These are phyloP conservation scores for Fusarium aywerte DNA, from an alignment of 2,329 filamentous ascomycete genomes.

Conservation along the genomic window DNA sequence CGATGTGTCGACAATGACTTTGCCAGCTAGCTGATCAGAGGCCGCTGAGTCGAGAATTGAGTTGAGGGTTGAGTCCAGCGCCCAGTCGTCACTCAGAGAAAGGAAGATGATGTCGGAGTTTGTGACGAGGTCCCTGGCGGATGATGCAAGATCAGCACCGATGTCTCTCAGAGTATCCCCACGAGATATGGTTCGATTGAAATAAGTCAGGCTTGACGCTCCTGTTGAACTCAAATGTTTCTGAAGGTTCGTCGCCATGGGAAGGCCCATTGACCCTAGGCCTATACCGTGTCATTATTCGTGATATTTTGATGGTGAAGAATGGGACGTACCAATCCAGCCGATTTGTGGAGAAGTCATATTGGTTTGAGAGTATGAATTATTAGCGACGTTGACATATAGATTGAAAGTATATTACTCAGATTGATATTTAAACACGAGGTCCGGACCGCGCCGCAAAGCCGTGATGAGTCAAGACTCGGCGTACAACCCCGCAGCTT, in stretches of 20 bases:
- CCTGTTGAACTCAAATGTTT: slow-evolving; percentile 49
- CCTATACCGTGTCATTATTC: slow-evolving; percentile 44
- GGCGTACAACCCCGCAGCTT: neutral
- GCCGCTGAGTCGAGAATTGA: slow-evolving; percentile 42
- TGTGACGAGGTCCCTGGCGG: slow-evolving; percentile 45
- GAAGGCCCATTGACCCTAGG: slow-evolving; percentile 62
- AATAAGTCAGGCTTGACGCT: slow-evolving; percentile 51
- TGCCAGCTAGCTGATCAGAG: slow-evolving; percentile 45
- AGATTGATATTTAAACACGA: too few species aligned
- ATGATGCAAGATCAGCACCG: slow-evolving; percentile 43
- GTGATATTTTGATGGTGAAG: fast-evolving
- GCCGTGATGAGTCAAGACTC: neutral
- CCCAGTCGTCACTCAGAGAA: slow-evolving; percentile 57
- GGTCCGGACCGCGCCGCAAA: neutral
- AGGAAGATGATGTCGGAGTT: slow-evolving; percentile 53
- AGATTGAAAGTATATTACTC: too few species aligned
- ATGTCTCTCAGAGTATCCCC: slow-evolving; percentile 49
- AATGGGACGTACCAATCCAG: slow-evolving; percentile 19
- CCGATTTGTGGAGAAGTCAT: slow-evolving; percentile 24
- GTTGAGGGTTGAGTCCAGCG: slow-evolving; percentile 50
- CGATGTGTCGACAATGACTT: slow-evolving; percentile 61
- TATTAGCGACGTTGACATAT: too few species aligned
- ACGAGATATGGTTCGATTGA: slow-evolving; percentile 60
- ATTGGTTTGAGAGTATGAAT: too few species aligned
- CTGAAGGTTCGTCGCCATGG: slow-evolving; percentile 63